These are phyloP conservation scores for Nissolia schottii DNA, from an alignment of 306 rosid species.

Conservation along the genomic window DNA sequence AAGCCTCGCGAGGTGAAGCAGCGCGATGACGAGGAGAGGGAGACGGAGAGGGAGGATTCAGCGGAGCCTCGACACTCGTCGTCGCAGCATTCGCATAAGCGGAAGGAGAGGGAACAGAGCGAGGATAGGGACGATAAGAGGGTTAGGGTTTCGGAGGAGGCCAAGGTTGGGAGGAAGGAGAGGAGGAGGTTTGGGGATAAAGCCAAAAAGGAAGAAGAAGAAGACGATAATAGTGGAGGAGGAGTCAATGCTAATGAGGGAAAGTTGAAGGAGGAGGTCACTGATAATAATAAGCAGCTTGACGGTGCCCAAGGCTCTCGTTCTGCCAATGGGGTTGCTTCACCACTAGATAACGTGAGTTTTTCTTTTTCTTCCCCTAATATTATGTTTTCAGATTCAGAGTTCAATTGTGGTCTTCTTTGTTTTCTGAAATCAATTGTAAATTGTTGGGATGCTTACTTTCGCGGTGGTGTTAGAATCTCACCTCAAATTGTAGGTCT, in stretches of 20 bases:
- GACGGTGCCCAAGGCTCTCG: constrained; percentile 31
- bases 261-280: constrained; percentile 31
- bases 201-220: constrained; percentile 39
- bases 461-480: neutral
- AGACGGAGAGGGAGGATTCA: constrained; percentile 37
- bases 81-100: constrained; percentile 46
- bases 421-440: neutral
- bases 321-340: constrained; percentile 40
- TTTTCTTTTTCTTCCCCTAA: neutral
- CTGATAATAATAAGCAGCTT: constrained; percentile 17
- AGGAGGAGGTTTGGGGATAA: constrained; percentile 69
- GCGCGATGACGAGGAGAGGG: constrained; percentile 37
- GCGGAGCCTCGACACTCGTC: constrained; percentile 40
- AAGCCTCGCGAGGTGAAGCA: constrained; percentile 33
- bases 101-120: constrained; percentile 73
- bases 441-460: neutral
- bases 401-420: neutral
- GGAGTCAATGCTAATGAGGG: constrained; percentile 14
- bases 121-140: constrained; percentile 63
- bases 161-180: constrained; percentile 46
- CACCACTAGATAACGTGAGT: constrained; percentile 57
- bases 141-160: constrained; percentile 55
- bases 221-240: neutral
- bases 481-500: neutral
- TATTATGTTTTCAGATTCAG: neutral